A percentile compares a stretch with the other conserved stretches of the same genome.
Conservation (phyloP, 495 filamentous ascomycete species). For the Sabuloglossum arenarium region DNA sequence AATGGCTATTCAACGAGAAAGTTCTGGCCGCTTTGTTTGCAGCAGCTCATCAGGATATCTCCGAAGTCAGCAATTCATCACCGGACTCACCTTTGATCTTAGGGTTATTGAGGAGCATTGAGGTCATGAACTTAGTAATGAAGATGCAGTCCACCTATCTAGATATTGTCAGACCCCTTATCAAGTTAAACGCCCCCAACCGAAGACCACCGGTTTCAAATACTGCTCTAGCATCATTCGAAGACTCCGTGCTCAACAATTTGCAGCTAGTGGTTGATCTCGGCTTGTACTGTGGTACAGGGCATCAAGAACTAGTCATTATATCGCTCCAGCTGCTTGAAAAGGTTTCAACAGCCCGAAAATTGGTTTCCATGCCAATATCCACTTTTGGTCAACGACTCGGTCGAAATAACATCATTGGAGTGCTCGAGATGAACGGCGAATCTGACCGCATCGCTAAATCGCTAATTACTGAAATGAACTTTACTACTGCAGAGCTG, state of each 20-base stretch:
- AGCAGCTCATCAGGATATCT: slow-evolving; percentile 48
- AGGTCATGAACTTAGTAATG: slow-evolving; percentile 61
- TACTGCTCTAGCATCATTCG: slow-evolving; percentile 58
- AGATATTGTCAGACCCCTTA: slow-evolving; percentile 57
- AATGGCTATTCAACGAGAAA: slow-evolving; percentile 91
- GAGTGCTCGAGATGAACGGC: slow-evolving; percentile 48
- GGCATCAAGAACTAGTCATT: slow-evolving; percentile 52
- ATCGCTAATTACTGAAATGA: slow-evolving; percentile 43
- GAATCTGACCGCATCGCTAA: slow-evolving; percentile 48
- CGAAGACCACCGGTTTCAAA: slow-evolving; percentile 36
- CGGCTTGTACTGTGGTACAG: slow-evolving; percentile 64
- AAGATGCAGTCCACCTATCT: slow-evolving; percentile 82
- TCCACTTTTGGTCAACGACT: slow-evolving; percentile 16
- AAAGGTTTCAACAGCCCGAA: slow-evolving; percentile 63
- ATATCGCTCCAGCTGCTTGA: slow-evolving; percentile 61
- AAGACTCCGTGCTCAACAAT: slow-evolving; percentile 75
- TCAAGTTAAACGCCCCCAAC: slow-evolving; percentile 33
- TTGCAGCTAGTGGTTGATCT: slow-evolving; percentile 54
- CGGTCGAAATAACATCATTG: slow-evolving; percentile 57
- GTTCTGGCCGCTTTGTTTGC: slow-evolving; percentile 60
- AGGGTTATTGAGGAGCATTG: slow-evolving; percentile 48
- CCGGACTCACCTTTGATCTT: slow-evolving; percentile 56
- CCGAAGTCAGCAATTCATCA: slow-evolving; percentile 40
- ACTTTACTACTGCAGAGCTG: slow-evolving; percentile 36
- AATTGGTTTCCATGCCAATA: slow-evolving; percentile 27